Evolutionary conservation across 2,329 filamentous ascomycete species (phyloP).

Genomic region (Aureobasidium melanogenum): DNA sequence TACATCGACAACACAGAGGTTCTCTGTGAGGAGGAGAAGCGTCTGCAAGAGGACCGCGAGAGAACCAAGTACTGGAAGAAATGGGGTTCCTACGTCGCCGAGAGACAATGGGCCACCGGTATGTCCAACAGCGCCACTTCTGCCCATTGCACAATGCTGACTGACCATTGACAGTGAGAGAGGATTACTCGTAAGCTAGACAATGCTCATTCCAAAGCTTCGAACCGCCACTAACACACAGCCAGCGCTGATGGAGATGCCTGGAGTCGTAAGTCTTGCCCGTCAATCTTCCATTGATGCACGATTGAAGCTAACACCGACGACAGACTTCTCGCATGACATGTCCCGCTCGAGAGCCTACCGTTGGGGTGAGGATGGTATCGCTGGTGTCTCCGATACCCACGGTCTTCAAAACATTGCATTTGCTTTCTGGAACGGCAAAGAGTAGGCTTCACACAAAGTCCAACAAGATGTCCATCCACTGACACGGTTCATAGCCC

Average conservation of each 20-base stretch:
- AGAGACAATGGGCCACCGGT: constrained; percentile 94
- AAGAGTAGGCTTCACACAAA: constrained; percentile 56
- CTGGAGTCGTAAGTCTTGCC: constrained; percentile 70
- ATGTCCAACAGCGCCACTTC: constrained; percentile 24
- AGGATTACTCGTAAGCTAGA: constrained; percentile 69
- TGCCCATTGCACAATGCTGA: constrained; percentile 21
- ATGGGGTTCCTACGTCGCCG: constrained; percentile 91
- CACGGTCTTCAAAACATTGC: constrained; percentile 88
- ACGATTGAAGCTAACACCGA: background rate
- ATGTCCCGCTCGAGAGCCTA: constrained; percentile 82
- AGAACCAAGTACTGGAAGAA: constrained; percentile 93
- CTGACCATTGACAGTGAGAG: constrained; percentile 54
- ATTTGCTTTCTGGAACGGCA: constrained; percentile 95
- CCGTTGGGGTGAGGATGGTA: constrained; percentile 94
- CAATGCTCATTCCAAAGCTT: constrained; percentile 1
- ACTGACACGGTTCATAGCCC: constrained; percentile 48
- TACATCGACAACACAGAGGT: constrained; percentile 82
- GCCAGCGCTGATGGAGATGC: constrained; percentile 76
- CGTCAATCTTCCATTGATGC: background rate
- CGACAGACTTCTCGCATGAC: constrained; percentile 81
- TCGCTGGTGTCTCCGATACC: constrained; percentile 88
- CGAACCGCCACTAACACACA: constrained; percentile 3
- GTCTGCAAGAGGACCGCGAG: constrained; percentile 76
- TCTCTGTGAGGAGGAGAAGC: constrained; percentile 81
- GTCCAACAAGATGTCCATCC: background rate